Conservation (phyloP, 805 yeast species). For the Aciculoconidium aculeatum region DNA sequence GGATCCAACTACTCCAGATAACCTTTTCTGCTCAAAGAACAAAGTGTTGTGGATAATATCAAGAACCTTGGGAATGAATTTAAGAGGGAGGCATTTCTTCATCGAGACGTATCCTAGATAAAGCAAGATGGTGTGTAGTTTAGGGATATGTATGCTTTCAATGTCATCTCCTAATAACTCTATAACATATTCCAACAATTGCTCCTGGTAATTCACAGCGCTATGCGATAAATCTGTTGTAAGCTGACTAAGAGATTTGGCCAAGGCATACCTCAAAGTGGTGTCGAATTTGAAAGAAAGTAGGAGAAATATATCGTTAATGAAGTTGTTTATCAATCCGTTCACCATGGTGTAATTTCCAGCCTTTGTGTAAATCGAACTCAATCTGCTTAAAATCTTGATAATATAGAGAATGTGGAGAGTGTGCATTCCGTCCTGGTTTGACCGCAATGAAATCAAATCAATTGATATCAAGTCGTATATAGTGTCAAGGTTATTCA, state of each 20-base stretch:
- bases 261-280: conserved; percentile 54
- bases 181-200: conserved; percentile 31
- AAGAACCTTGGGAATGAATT: conserved; percentile 18
- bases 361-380: conserved; percentile 16
- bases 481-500: conserved; percentile 10
- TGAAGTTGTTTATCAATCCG: conserved; percentile 42
- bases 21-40: conserved; percentile 51
- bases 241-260: conserved; percentile 59
- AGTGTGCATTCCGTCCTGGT: conserved; percentile 9
- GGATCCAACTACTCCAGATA: conserved; percentile 51
- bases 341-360: conserved; percentile 39
- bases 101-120: conserved; percentile 43
- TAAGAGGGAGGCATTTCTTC: conserved; percentile 19
- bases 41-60: conserved; percentile 40
- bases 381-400: conserved; percentile 33
- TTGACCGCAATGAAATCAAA: conserved; percentile 10
- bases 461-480: conserved; percentile 13
- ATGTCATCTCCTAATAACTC: no score
- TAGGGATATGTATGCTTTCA: no score
- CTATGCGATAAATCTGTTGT: conserved; percentile 25
- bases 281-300: conserved; percentile 45
- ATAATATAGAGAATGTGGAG: conserved; percentile 22
- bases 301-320: conserved; percentile 28
- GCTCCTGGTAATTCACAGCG: conserved; percentile 36
- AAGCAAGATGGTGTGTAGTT: conserved; percentile 55